Percentiles rank a stretch among this genome's conserved stretches.
Evolutionary conservation across 176 grass and related monocot genomes (phyloP).

Genomic region (Musa itinerans): DNA sequence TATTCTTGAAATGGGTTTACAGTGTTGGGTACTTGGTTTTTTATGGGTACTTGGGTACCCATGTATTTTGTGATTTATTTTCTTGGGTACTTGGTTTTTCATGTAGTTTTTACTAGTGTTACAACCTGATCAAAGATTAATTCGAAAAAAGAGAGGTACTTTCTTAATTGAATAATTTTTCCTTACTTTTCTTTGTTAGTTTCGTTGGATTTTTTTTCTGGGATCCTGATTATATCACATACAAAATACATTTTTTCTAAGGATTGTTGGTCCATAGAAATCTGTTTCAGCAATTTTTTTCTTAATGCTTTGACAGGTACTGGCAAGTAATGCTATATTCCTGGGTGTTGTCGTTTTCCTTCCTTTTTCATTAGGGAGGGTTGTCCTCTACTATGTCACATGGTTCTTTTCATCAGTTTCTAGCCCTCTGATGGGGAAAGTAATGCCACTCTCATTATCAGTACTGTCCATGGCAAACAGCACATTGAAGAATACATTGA

Average conservation of each 20-base stretch:
- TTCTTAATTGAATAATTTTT: no score
- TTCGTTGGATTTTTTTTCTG: background rate
- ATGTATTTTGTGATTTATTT: no score
- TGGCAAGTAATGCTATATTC: conserved; percentile 99
- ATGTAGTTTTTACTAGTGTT: no score
- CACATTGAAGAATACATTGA: conserved; percentile 71
- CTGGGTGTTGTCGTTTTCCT: conserved; percentile 89
- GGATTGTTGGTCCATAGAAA: background rate
- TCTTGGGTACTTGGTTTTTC: no score
- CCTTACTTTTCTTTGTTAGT: background rate
- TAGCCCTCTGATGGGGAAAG: conserved; percentile 63
- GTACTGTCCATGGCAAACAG: conserved; percentile 78
- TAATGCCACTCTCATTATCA: conserved; percentile 71
- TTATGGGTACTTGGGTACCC: no score
- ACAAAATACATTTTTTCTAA: background rate
- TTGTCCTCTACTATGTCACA: conserved; percentile 79
- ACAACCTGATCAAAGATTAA: no score
- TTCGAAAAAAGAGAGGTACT: no score
- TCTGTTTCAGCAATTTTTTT: background rate
- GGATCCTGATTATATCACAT: background rate
- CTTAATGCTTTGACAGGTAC: conserved; percentile 36
- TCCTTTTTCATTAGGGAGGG: conserved; percentile 94
- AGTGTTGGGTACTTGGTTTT: no score
- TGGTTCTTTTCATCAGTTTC: conserved; percentile 96
- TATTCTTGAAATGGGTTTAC: no score